Evolutionary conservation across 2,329 filamentous ascomycete genomes (phyloP).

Genomic region (Paraphoma sp.): DNA sequence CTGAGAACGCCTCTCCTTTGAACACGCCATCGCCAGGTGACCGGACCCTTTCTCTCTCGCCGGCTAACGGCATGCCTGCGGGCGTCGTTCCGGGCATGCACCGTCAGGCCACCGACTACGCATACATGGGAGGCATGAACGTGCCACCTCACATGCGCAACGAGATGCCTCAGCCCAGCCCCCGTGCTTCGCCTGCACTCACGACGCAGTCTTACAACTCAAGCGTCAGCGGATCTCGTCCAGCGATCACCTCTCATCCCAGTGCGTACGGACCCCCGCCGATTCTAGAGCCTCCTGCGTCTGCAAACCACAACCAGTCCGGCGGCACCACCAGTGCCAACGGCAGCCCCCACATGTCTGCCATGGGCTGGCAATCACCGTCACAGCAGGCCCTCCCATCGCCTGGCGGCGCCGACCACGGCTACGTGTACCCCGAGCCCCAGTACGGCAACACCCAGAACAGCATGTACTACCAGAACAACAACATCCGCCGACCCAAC

Average conservation of each 20-base stretch:
- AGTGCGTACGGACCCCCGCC: constrained; percentile 81
- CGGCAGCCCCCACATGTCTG: constrained; percentile 85
- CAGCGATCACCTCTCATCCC: constrained; percentile 83
- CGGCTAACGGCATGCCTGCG: constrained; percentile 73
- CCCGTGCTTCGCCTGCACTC: constrained; percentile 67
- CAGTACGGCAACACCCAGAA: constrained; percentile 66
- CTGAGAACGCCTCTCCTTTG: constrained; percentile 74
- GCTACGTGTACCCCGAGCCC: constrained; percentile 84
- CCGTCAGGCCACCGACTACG: constrained; percentile 71
- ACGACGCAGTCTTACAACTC: constrained; percentile 70
- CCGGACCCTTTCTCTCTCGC: constrained; percentile 79
- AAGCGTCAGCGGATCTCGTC: constrained; percentile 57
- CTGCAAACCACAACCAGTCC: constrained; percentile 75
- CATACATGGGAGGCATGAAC: constrained; percentile 78
- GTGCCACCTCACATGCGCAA: constrained; percentile 82
- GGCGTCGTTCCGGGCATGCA: constrained; percentile 70
- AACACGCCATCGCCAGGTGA: constrained; percentile 86
- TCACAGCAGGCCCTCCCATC: constrained; percentile 75
- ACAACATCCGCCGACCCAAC: constrained; percentile 73
- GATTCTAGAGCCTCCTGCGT: constrained; percentile 81
- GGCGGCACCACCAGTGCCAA: constrained; percentile 66
- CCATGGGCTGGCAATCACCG: constrained; percentile 86
- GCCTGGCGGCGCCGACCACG: constrained; percentile 70
- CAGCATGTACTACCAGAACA: constrained; percentile 74
- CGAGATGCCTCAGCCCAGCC: constrained; percentile 75